These are phyloP conservation scores for Pseudofabraea citricarpa DNA, from an alignment of 2,329 filamentous ascomycete species.

Conservation along the genomic window DNA sequence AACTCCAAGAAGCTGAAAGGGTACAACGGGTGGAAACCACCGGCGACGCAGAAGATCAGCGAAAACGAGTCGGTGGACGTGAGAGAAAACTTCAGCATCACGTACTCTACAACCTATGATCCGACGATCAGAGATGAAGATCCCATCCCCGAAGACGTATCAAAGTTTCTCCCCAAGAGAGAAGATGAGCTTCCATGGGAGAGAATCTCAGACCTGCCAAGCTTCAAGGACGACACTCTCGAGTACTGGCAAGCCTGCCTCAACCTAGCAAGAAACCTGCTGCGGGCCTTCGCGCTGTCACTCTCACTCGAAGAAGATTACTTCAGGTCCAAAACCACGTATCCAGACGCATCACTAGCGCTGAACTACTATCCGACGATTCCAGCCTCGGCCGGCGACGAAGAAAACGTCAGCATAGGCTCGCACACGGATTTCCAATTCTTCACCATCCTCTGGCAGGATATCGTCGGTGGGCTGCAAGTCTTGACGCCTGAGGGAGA, in stretches of 20 bases:
- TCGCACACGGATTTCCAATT: conserved; percentile 39
- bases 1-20: not conserved
- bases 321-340: conserved; percentile 45
- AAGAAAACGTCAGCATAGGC: conserved; percentile 30
- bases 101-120: not conserved
- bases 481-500: conserved; percentile 35
- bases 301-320: conserved; percentile 44
- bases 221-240: not conserved
- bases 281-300: conserved; percentile 44
- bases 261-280: not conserved
- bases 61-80: not conserved
- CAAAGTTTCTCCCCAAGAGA: not conserved
- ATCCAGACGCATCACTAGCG: conserved; percentile 34
- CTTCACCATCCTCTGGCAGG: conserved; percentile 42
- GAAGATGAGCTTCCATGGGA: conserved; percentile 1
- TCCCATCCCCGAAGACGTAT: conserved; percentile 1
- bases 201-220: not conserved
- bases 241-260: not conserved
- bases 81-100: not conserved
- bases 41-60: conserved; percentile 1
- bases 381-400: conserved; percentile 9
- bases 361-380: conserved; percentile 28
- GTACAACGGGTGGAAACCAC: not conserved
- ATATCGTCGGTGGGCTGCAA: conserved; percentile 38
- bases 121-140: not conserved